These are phyloP conservation scores for Aphanomyces astaci DNA, from an alignment of 352 stramenopile species.

Conservation along the genomic window DNA sequence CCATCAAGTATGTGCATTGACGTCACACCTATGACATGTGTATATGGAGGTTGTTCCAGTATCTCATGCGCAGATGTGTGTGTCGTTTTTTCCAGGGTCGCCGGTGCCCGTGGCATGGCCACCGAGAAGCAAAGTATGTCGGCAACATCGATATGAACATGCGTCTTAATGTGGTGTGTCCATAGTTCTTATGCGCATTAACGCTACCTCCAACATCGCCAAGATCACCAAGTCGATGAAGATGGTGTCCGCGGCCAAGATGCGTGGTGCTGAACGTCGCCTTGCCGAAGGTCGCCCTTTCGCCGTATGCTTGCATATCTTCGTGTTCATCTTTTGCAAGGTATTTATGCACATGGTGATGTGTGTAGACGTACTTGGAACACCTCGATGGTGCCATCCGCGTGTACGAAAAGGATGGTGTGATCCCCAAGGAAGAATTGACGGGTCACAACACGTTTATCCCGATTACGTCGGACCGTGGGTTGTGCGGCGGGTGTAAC, in stretches of 20 bases:
- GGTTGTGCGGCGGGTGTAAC: conserved; percentile 98
- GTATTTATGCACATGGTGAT: background rate
- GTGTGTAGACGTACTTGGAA: conserved; percentile 48
- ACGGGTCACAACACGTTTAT: conserved; percentile 88
- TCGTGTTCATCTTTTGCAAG: background rate
- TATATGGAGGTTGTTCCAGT: too few species aligned
- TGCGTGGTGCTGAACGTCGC: conserved; percentile 94
- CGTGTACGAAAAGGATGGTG: conserved; percentile 83
- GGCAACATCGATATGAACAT: background rate
- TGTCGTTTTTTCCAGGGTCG: conserved; percentile 42
- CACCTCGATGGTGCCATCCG: conserved; percentile 71
- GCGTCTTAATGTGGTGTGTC: conserved; percentile 6
- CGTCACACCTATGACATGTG: too few species aligned
- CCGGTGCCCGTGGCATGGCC: conserved; percentile 90
- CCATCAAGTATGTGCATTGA: conserved; percentile 30
- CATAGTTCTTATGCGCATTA: conserved; percentile 91
- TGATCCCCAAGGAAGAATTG: conserved; percentile 77
- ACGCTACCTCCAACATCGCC: conserved; percentile 97
- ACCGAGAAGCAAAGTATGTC: conserved; percentile 96
- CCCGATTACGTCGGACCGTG: conserved; percentile 95
- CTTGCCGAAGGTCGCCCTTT: conserved; percentile 82
- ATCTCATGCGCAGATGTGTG: too few species aligned
- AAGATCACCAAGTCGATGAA: conserved; percentile 99
- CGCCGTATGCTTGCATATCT: conserved; percentile 29
- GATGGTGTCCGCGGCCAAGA: conserved; percentile 99